A percentile compares a stretch with the other conserved stretches of the same genome.
phyloP scores from a whole-genome alignment of 2,329 filamentous ascomycete species.

The Aurifilum marmelostoma region DNA sequence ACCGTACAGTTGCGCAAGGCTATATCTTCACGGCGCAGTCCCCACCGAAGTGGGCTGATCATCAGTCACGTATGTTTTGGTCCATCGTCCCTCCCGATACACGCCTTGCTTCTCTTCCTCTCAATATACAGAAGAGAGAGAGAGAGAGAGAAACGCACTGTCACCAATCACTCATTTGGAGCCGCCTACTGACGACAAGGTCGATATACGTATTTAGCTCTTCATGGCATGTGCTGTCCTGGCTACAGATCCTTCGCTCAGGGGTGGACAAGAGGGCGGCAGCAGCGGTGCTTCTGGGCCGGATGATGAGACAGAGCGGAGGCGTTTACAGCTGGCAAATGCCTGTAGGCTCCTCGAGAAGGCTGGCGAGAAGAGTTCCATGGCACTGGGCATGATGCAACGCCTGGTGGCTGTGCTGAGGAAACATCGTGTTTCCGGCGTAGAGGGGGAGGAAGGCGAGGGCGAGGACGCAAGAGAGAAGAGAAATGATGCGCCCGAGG shows the following conservation, averaged over 20 bases:
- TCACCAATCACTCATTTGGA: too few relatives aligned
- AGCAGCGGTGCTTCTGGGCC: neutral
- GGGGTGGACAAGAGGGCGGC: neutral
- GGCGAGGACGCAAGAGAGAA: neutral
- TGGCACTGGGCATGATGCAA: conserved; percentile 29
- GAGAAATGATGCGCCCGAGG: neutral
- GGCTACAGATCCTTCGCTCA: conserved; percentile 26
- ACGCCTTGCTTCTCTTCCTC: neutral
- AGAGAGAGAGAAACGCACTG: too few relatives aligned
- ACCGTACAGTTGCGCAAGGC: neutral
- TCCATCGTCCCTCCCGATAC: neutral
- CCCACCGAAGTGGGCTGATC: conserved; percentile 20
- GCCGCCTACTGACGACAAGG: neutral
- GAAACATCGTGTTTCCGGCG: conserved; percentile 23
- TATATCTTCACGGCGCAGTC: conserved; percentile 6
- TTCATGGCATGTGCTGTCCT: conserved; percentile 30
- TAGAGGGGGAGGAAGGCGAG: neutral
- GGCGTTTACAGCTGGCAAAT: conserved; percentile 24
- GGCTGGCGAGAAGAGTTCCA: conserved; percentile 27
- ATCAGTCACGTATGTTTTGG: conserved; percentile 17
- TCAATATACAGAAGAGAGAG: neutral
- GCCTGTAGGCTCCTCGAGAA: conserved; percentile 30
- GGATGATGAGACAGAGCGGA: conserved; percentile 25
- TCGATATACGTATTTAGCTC: neutral
- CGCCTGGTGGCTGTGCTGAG: conserved; percentile 27